phyloP scores from a whole-genome alignment of 2,329 filamentous ascomycete species.

The Cordyceps cateniannulata region DNA sequence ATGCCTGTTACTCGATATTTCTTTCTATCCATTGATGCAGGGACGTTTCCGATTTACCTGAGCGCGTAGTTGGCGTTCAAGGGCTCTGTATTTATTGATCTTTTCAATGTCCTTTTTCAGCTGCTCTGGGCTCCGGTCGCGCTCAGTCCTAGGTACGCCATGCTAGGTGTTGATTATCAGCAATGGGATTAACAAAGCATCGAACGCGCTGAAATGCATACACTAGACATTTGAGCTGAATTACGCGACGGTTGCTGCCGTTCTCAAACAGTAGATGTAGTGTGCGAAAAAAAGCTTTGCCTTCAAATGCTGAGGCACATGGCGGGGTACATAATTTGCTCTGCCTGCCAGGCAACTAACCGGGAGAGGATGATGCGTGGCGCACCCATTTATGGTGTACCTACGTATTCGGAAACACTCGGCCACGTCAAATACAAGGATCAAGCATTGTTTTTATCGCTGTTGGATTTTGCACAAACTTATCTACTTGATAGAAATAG shows the following conservation, averaged over 20 bases:
- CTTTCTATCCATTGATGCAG: background rate
- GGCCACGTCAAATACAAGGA: no score
- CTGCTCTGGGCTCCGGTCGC: conserved; percentile 60
- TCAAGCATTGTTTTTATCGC: no score
- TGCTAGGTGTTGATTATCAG: conserved; percentile 51
- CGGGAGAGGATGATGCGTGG: background rate
- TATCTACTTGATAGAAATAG: no score
- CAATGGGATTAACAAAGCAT: background rate
- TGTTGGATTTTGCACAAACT: no score
- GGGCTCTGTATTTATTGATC: conserved; percentile 66
- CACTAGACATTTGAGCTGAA: conserved; percentile 4
- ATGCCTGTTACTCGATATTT: background rate
- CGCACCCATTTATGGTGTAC: background rate
- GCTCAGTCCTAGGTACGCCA: conserved; percentile 67
- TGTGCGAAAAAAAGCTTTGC: background rate
- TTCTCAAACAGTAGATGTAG: background rate
- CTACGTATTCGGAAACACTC: no score
- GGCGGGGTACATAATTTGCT: conserved; percentile 5
- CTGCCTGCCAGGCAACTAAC: no score
- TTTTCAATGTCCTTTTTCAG: conserved; percentile 65
- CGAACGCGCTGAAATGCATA: background rate
- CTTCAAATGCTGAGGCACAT: background rate
- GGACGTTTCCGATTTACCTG: conserved; percentile 41
- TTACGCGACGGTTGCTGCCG: background rate
- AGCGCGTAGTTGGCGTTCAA: conserved; percentile 62